Percentiles rank a stretch among this genome's conserved stretches.
Conservation (phyloP, 306 rosid species). For the Leucaena leucocephala region DNA sequence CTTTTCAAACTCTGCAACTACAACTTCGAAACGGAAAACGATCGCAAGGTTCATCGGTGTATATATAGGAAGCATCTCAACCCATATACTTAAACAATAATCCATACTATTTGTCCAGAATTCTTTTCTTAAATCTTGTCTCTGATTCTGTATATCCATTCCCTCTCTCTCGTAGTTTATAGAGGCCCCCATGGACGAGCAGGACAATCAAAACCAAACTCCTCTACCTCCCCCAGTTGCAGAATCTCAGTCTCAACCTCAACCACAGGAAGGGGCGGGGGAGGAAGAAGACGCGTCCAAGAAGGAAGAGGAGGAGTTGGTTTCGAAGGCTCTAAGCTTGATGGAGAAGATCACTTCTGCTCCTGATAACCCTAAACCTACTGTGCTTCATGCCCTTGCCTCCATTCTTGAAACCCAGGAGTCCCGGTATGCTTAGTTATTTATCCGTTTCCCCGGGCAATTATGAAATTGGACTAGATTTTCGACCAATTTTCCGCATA, state of each 20-base stretch:
- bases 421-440: constrained; percentile 49
- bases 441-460: neutral
- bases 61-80: neutral
- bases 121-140: neutral
- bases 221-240: constrained; percentile 41
- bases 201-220: constrained; percentile 43
- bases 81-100: neutral
- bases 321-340: constrained; percentile 71
- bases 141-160: neutral
- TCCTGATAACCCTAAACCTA: constrained; percentile 77
- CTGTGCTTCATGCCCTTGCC: constrained; percentile 82
- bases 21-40: neutral
- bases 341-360: constrained; percentile 79
- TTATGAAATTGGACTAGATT: neutral
- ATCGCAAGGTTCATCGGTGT: neutral
- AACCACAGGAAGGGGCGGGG: constrained; percentile 35
- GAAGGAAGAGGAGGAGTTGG: constrained; percentile 81
- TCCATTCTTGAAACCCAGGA: constrained; percentile 85
- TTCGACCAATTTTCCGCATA: neutral
- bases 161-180: neutral
- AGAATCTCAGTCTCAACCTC: constrained; percentile 48
- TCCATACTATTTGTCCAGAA: constrained; percentile 1
- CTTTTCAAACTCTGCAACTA: constrained; percentile 25
- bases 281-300: constrained; percentile 71
- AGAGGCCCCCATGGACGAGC: constrained; percentile 63